phyloP scores from a whole-genome alignment of 1,139 yeast genomes.

The Saccharomyces pastorianus region DNA sequence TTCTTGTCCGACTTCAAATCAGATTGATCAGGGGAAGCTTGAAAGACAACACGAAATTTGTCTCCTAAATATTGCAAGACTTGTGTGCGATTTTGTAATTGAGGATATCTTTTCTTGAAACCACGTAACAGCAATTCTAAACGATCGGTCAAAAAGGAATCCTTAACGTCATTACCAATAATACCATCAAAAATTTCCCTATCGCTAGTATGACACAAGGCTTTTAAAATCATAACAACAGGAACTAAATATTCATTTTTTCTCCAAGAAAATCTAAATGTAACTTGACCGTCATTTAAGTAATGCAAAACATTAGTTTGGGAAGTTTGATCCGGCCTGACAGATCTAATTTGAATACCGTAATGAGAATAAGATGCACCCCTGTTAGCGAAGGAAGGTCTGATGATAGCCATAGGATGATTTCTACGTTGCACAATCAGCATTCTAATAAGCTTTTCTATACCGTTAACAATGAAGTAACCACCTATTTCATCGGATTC shows the following conservation, averaged over 20 bases:
- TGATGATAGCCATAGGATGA: slow-evolving; percentile 94
- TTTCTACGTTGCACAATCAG: slow-evolving; percentile 95
- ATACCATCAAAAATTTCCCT: slow-evolving; percentile 94
- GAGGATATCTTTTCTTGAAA: slow-evolving; percentile 60
- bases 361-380: slow-evolving; percentile 83
- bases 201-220: slow-evolving; percentile 82
- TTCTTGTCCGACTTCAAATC: slow-evolving; percentile 89
- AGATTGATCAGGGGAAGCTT: slow-evolving; percentile 77
- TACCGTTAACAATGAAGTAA: slow-evolving; percentile 91
- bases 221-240: slow-evolving; percentile 85
- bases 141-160: slow-evolving; percentile 96
- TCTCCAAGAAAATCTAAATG: slow-evolving; percentile 94
- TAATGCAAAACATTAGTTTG: slow-evolving; percentile 95
- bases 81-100: slow-evolving; percentile 71
- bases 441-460: slow-evolving; percentile 93
- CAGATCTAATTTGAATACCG: slow-evolving; percentile 92
- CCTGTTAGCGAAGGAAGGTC: slow-evolving; percentile 91
- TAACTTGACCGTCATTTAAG: slow-evolving; percentile 89
- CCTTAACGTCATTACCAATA: slow-evolving; percentile 76
- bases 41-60: slow-evolving; percentile 88
- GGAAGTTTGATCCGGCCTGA: slow-evolving; percentile 94
- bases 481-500: slow-evolving; percentile 97
- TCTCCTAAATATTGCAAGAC: slow-evolving; percentile 91
- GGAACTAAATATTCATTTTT: slow-evolving; percentile 93
- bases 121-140: slow-evolving; percentile 84